Evolutionary conservation across 2,329 filamentous ascomycete genomes (phyloP).

Genomic region (Sarocladiaceae sp.): DNA sequence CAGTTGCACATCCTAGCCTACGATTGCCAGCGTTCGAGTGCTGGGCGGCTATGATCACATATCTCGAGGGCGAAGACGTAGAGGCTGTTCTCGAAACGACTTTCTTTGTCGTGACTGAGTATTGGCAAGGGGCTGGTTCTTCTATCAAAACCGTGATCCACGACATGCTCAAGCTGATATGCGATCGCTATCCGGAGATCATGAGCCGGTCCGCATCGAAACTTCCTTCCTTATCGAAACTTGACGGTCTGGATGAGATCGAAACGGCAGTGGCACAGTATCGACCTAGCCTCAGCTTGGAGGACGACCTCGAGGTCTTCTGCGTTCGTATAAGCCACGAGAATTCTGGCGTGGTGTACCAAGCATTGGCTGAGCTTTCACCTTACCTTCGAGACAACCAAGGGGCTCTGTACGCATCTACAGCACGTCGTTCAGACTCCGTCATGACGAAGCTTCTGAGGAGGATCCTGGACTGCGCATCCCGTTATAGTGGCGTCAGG

Average conservation of each 20-base stretch:
- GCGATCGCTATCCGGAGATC: constrained; percentile 30
- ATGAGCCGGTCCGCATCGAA: constrained; percentile 51
- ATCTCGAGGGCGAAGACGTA: constrained; percentile 72
- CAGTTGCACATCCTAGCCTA: constrained; percentile 68
- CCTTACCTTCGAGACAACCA: constrained; percentile 69
- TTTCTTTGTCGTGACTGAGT: constrained; percentile 76
- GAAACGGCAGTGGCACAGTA: constrained; percentile 59
- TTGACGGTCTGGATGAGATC: constrained; percentile 62
- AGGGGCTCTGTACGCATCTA: constrained; percentile 69
- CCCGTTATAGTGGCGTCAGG: constrained; percentile 67
- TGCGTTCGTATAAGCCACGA: constrained; percentile 72
- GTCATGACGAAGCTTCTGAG: constrained; percentile 67
- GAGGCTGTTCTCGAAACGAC: constrained; percentile 79
- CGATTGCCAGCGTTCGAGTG: constrained; percentile 73
- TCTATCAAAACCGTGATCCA: constrained; percentile 53
- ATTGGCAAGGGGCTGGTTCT: constrained; percentile 65
- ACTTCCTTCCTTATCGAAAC: constrained; percentile 69
- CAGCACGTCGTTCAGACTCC: constrained; percentile 73
- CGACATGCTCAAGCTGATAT: constrained; percentile 55
- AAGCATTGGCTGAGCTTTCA: constrained; percentile 71
- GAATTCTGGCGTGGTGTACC: constrained; percentile 76
- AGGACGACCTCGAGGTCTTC: constrained; percentile 65
- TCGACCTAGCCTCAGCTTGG: constrained; percentile 41
- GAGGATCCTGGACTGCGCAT: constrained; percentile 76
- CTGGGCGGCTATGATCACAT: constrained; percentile 73